Evolutionary conservation across 2,329 filamentous ascomycete species (phyloP).

Genomic region (Elsinoe ampelina): DNA sequence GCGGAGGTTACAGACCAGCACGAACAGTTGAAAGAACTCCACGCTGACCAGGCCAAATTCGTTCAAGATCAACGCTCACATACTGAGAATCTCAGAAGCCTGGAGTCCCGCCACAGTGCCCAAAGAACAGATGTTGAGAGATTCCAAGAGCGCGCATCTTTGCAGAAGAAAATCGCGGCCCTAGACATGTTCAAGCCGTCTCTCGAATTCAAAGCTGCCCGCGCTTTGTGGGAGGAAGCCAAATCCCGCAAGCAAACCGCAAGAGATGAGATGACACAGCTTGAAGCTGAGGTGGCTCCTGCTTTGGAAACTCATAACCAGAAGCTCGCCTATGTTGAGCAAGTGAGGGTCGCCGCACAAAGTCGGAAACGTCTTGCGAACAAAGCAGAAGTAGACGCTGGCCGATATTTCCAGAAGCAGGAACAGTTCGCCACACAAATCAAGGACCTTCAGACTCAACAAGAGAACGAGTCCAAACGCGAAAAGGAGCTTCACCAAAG

Average conservation of each 20-base stretch:
- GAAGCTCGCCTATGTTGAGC: slow-evolving; percentile 58
- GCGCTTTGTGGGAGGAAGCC: slow-evolving; percentile 39
- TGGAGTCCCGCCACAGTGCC: slow-evolving; percentile 64
- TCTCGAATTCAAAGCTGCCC: slow-evolving; percentile 53
- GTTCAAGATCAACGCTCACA: slow-evolving; percentile 34
- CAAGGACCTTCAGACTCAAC: slow-evolving; percentile 28
- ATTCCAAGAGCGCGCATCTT: slow-evolving; percentile 62
- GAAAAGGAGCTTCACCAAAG: slow-evolving; percentile 25
- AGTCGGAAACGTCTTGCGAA: slow-evolving; percentile 48
- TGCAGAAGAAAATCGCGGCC: slow-evolving; percentile 54
- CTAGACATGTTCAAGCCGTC: slow-evolving; percentile 59
- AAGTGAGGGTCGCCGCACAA: slow-evolving; percentile 48
- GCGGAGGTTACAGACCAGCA: slow-evolving; percentile 74
- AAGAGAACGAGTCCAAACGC: slow-evolving; percentile 33
- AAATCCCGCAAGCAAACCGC: slow-evolving; percentile 50
- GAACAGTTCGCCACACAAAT: slow-evolving; percentile 31
- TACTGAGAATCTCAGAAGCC: slow-evolving; percentile 53
- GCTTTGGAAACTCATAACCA: slow-evolving; percentile 57
- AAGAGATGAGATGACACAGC: slow-evolving; percentile 45
- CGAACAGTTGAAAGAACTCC: slow-evolving; percentile 57
- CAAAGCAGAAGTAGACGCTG: slow-evolving; percentile 44
- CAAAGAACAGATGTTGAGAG: slow-evolving; percentile 77
- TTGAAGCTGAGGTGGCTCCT: slow-evolving; percentile 57
- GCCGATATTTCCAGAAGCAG: slow-evolving; percentile 28
- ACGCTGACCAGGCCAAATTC: slow-evolving; percentile 28